Evolutionary conservation across 2,329 filamentous ascomycete genomes (phyloP).

Genomic region (Talaromyces sp.): DNA sequence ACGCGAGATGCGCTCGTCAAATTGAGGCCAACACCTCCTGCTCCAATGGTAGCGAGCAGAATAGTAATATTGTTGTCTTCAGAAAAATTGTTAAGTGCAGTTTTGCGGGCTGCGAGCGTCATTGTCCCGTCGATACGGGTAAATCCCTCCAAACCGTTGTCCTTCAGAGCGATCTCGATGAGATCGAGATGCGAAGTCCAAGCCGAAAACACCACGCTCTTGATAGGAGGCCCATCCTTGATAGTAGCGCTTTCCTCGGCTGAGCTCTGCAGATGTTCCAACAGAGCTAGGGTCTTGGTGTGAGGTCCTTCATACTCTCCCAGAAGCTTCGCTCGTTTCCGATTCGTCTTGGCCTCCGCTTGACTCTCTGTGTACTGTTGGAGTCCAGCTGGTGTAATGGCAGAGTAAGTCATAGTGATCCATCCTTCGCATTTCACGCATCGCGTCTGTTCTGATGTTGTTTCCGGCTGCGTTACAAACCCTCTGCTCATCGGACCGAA

Average conservation of each 20-base stretch:
- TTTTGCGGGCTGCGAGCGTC: slow-evolving; percentile 68
- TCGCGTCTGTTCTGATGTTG: slow-evolving; percentile 36
- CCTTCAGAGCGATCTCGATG: slow-evolving; percentile 75
- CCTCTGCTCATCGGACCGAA: slow-evolving; percentile 54
- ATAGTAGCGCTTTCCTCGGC: slow-evolving; percentile 53
- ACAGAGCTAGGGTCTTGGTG: slow-evolving; percentile 81
- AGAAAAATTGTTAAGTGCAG: slow-evolving; percentile 74
- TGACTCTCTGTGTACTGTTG: slow-evolving; percentile 52
- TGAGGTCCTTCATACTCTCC: slow-evolving; percentile 78
- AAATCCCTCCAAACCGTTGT: slow-evolving; percentile 56
- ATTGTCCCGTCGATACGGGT: slow-evolving; percentile 87
- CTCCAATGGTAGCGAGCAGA: slow-evolving; percentile 87
- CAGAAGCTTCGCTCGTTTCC: slow-evolving; percentile 58
- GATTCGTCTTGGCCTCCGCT: slow-evolving; percentile 53
- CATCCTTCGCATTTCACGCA: slow-evolving; percentile 68
- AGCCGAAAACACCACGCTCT: slow-evolving; percentile 91
- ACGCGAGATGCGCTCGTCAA: slow-evolving; percentile 80
- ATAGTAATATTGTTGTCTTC: slow-evolving; percentile 68
- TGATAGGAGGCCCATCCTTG: slow-evolving; percentile 64
- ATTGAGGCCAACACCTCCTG: slow-evolving; percentile 88
- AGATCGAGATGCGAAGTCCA: slow-evolving; percentile 95
- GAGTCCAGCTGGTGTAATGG: slow-evolving; percentile 61
- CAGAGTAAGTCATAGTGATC: slow-evolving; percentile 63
- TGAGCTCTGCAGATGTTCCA: slow-evolving; percentile 68
- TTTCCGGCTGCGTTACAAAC: slow-evolving; percentile 14